Base-by-base conservation (phyloP, 2,329 filamentous ascomycete species). In the Colletotrichum acutatum region DNA sequence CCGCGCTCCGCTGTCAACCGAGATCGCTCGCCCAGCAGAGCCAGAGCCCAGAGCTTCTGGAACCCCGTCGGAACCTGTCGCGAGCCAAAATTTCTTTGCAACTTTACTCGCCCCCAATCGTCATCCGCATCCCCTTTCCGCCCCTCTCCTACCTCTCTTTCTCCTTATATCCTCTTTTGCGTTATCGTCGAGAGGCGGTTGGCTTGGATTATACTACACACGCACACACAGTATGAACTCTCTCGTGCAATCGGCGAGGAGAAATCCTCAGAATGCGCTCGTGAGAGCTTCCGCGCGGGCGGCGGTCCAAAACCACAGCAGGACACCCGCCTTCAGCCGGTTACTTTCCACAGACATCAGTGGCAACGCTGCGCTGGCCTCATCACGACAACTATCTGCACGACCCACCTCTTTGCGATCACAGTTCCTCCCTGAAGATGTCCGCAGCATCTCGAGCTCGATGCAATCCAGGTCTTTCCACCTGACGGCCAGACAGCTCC, bases 281-380 rank as follows among this genome's bases (percentile, higher is more conserved):
- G 79, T 82, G 22, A 81, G 85, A 79, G 82, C 82, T 66, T 82
- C 85, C 75, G 79, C 82, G 70, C 82, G 83, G 73, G 77, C 78
- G 73, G 77, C 78, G 64, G 78, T 80, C 60, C 76, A 79, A 74
- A 81, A 83, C 67, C 78, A 82, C 75, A 81, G 84, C 79, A 86
- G 84, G 82, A 84, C 85, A 66, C 86, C 86, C 68, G 84, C 86
- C 26, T 86, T 85, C 76, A 81, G 84, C 78, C 84, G 86, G 82
- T 84, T 89, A 85, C 63, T 83, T 68, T 82, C 80, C 14, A 78
- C 64, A 75, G 49, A 76, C 49, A 61, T 77, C 67, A 76, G 74
- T 53, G 76, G 76, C 59, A 77, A 78, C 78, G 75, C 62, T 26
- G 75, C 74, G 71, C 76, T 76, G 70, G 74, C 76, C 56, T 78